These are phyloP conservation scores for Glebionis coronaria DNA, from an alignment of 129 eudicot species.

Conservation along the genomic window DNA sequence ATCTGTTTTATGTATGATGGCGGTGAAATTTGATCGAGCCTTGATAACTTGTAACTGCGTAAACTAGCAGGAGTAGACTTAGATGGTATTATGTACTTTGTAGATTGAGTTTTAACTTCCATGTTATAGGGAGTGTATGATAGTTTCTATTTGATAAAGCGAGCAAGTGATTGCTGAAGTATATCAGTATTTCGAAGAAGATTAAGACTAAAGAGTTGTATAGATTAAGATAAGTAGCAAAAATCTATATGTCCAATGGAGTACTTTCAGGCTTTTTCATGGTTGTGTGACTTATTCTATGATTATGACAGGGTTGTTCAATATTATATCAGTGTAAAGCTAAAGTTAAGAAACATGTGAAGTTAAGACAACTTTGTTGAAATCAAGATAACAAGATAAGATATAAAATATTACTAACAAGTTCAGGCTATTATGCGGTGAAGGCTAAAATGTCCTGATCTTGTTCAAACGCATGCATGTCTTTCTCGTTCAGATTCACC, in stretches of 20 bases:
- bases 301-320: no score
- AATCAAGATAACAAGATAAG: no score
- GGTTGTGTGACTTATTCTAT: neutral
- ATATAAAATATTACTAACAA: no score
- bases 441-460: constrained; percentile 16
- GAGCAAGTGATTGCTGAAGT: constrained; percentile 1
- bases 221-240: neutral
- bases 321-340: no score
- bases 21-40: constrained; percentile 44
- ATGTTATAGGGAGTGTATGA: constrained; percentile 12
- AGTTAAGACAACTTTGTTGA: no score
- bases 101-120: constrained; percentile 39
- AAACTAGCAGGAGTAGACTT: constrained; percentile 29
- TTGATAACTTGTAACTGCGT: constrained; percentile 27
- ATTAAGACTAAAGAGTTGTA: neutral
- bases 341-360: no score
- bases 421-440: no score
- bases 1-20: constrained; percentile 16
- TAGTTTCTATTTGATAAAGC: constrained; percentile 4
- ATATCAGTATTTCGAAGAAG: neutral
- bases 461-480: constrained; percentile 28
- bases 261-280: neutral
- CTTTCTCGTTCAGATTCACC: constrained; percentile 32
- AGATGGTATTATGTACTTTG: constrained; percentile 40
- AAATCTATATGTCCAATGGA: neutral